Base-by-base conservation (phyloP, 371 early-diverging fungal species). In the Mucor piriformis region DNA sequence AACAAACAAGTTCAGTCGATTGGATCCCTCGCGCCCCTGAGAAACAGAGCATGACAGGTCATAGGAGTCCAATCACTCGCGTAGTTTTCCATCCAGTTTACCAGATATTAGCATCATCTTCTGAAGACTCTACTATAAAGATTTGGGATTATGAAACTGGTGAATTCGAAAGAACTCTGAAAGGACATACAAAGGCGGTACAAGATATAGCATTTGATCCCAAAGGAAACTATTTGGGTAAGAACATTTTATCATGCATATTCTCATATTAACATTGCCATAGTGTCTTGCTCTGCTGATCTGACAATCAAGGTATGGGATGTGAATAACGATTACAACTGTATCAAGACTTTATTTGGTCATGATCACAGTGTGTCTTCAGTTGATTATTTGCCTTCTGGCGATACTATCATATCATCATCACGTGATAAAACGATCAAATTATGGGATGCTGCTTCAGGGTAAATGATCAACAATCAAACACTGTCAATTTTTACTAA, bases 171-270 rank as follows among this genome's bases (percentile, higher is more conserved):
- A 72, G 89, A 37, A 90, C 94, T 0, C 73, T 95, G 10, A 94
- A 93, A 62, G 95, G 95, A 16, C 95, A 95, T 67, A 95, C 95
- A 7, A 93, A 94, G 61, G 79, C 94, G 16, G 93, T 95, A 12
- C 88, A 90, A 60, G 91, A 87, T 77, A 56, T 95, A 24, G 78
- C 83, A 0, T 94, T 90, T 65, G 90, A 91, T 62, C 63, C 86
- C 12, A 91, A 89, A 54, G 94, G 94, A n/a, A 79, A 83, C 15
- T 68, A 74, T 44, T 68, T 92, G 33, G 84, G 88, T 87, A 78
- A 66, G 20, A 25, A 8, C 6, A 25, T 27, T 33, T 32, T 43
- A 51, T 42, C 29, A 27, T 43, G 11, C 27, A 33, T 25, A 43
- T 3, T 42, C 29, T 52, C 23, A 20, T 42, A 3, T 52, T 18